Evolutionary conservation across 192 early-diverging fungal genomes (phyloP).

Genomic region (Linnemannia hyalina): DNA sequence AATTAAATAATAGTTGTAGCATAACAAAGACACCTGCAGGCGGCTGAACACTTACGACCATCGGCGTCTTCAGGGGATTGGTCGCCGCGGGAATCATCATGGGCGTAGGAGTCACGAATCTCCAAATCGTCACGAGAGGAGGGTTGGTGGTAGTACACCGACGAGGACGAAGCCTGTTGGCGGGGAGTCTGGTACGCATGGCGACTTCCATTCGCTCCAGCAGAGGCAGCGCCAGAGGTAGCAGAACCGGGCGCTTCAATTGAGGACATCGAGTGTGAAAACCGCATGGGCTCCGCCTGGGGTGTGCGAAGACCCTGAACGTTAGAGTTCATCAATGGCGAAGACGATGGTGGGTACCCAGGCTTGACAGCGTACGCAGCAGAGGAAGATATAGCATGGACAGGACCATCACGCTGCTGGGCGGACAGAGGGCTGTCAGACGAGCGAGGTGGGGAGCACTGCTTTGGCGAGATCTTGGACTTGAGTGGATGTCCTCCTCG

Average conservation of each 20-base stretch:
- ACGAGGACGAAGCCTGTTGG: slow-evolving; percentile 7
- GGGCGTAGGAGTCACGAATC: slow-evolving; percentile 2
- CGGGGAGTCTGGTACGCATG: slow-evolving; percentile 4
- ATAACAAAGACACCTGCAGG: neutral
- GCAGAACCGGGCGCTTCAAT: neutral
- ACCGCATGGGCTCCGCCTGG: slow-evolving; percentile 22
- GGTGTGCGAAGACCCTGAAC: neutral
- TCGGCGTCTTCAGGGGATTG: slow-evolving; percentile 23
- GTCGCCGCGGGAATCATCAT: neutral
- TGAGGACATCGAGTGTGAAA: slow-evolving; percentile 4
- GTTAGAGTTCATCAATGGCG: neutral
- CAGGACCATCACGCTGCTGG: neutral
- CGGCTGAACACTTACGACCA: slow-evolving; percentile 18
- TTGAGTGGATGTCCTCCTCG: neutral
- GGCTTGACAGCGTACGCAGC: neutral
- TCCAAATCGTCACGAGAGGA: neutral
- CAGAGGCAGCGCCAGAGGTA: neutral
- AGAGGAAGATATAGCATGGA: neutral
- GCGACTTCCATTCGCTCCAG: neutral
- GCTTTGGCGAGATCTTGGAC: neutral
- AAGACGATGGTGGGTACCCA: neutral
- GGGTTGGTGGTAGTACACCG: slow-evolving; percentile 3
- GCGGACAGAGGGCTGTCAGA: neutral
- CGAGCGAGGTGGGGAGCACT: neutral
- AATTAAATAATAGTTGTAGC: neutral